Evolutionary conservation across 2,329 filamentous ascomycete genomes (phyloP).

Genomic region (Emericellopsis atlantica): DNA sequence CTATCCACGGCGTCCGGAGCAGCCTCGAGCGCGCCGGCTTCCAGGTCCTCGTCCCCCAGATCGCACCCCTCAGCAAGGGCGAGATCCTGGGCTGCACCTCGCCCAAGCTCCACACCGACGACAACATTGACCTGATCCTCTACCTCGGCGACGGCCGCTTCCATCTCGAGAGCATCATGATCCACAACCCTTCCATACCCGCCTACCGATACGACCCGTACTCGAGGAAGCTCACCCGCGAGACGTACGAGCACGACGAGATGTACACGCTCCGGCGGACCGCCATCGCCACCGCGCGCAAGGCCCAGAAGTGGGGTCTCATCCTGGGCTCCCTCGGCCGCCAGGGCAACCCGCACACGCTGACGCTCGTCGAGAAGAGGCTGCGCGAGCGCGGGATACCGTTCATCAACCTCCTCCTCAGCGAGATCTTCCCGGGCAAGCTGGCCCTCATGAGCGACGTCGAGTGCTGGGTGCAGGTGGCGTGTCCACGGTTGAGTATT

Average conservation of each 20-base stretch:
- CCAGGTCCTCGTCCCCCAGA: conserved; percentile 78
- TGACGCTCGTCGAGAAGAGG: conserved; percentile 72
- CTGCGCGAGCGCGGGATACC: conserved; percentile 62
- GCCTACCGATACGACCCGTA: conserved; percentile 97
- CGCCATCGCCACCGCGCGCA: conserved; percentile 64
- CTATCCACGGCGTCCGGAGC: conserved; percentile 73
- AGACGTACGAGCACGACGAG: conserved; percentile 83
- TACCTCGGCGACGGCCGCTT: conserved; percentile 90
- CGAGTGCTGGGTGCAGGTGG: conserved; percentile 97
- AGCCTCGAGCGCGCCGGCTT: conserved; percentile 76
- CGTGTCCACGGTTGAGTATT: conserved; percentile 91
- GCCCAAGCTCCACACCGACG: conserved; percentile 49
- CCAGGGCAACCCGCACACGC: conserved; percentile 90
- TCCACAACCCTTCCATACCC: conserved; percentile 82
- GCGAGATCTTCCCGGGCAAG: conserved; percentile 95
- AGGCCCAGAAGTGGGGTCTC: conserved; percentile 81
- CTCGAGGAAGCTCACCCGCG: conserved; percentile 78
- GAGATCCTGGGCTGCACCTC: conserved; percentile 98
- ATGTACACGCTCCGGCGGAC: conserved; percentile 70
- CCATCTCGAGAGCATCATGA: conserved; percentile 97
- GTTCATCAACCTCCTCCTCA: conserved; percentile 74
- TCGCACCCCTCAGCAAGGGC: conserved; percentile 81
- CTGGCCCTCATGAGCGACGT: conserved; percentile 87
- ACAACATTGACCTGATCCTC: conserved; percentile 61
- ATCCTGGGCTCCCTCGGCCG: conserved; percentile 87